A percentile compares a stretch with the other conserved stretches of the same genome.
These are phyloP conservation scores for Auricularia auricula-judae DNA, from an alignment of 768 basidiomycete genomes.

Conservation along the genomic window DNA sequence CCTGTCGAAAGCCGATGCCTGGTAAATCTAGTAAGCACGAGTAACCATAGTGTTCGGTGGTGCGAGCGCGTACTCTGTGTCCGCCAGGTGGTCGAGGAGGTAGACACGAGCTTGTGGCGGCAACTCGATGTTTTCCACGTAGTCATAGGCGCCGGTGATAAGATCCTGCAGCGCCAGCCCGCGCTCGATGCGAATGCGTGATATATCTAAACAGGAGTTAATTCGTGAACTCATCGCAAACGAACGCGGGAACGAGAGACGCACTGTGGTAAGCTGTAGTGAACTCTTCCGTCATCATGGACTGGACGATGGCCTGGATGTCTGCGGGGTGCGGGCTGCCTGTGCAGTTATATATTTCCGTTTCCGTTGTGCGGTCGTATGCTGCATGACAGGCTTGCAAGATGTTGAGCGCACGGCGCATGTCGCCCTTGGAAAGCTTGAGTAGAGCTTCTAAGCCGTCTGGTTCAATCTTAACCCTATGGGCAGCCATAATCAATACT, in stretches of 20 bases:
- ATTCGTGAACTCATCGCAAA: background rate
- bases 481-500: too few relatives aligned
- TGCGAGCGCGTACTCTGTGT: constrained; percentile 65
- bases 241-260: constrained; percentile 14
- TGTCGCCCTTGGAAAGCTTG: constrained; percentile 93
- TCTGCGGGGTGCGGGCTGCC: constrained; percentile 94
- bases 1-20: constrained; percentile 90
- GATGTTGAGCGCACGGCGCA: constrained; percentile 93
- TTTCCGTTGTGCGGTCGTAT: constrained; percentile 79
- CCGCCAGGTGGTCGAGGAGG: constrained; percentile 85
- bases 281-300: constrained; percentile 94
- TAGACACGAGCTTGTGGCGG: constrained; percentile 82
- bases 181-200: constrained; percentile 76
- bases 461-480: constrained; percentile 72
- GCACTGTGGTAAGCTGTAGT: constrained; percentile 78
- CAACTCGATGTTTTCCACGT: constrained; percentile 75
- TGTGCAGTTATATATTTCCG: constrained; percentile 92
- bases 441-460: constrained; percentile 85
- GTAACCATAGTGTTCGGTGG: background rate
- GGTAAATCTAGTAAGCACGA: background rate
- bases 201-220: constrained; percentile 55
- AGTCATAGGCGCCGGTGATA: constrained; percentile 84
- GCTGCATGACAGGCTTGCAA: constrained; percentile 98
- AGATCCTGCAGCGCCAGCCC: constrained; percentile 94
- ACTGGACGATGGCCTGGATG: constrained; percentile 85